Evolutionary conservation across 2,329 filamentous ascomycete genomes (phyloP).

Genomic region (Penicillium paneum): DNA sequence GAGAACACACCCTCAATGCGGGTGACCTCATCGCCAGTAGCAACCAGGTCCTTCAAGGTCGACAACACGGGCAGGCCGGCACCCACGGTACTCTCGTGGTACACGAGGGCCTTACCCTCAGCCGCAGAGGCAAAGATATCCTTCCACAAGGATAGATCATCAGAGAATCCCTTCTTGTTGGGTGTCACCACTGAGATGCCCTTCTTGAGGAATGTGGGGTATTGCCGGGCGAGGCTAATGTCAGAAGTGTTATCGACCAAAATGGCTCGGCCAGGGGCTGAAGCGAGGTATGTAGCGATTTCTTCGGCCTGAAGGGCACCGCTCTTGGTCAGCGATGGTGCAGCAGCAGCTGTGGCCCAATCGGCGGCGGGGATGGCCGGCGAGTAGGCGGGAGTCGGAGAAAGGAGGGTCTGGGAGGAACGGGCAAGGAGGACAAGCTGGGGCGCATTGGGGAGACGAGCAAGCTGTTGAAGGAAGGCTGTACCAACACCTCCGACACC

Average conservation of each 20-base stretch:
- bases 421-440: constrained; percentile 81
- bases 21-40: constrained; percentile 85
- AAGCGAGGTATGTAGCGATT: constrained; percentile 72
- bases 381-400: constrained; percentile 63
- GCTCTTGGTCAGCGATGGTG: constrained; percentile 54
- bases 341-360: constrained; percentile 58
- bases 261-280: constrained; percentile 73
- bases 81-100: constrained; percentile 92
- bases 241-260: constrained; percentile 96
- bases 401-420: constrained; percentile 76
- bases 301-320: constrained; percentile 60
- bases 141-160: constrained; percentile 75
- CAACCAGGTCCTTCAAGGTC: constrained; percentile 88
- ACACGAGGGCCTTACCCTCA: constrained; percentile 67
- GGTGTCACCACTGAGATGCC: constrained; percentile 92
- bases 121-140: constrained; percentile 76
- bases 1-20: constrained; percentile 97
- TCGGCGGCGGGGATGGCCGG: constrained; percentile 59
- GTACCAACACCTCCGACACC: constrained; percentile 92
- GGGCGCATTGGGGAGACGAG: constrained; percentile 65
- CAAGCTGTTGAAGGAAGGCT: constrained; percentile 80
- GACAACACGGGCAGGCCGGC: constrained; percentile 91
- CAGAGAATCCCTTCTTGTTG: constrained; percentile 97
- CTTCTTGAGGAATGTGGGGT: constrained; percentile 74
- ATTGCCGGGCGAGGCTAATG: constrained; percentile 75